Evolutionary conservation across 164 flowering plant species (phyloP).

Genomic region (Cinnamomum micranthum): DNA sequence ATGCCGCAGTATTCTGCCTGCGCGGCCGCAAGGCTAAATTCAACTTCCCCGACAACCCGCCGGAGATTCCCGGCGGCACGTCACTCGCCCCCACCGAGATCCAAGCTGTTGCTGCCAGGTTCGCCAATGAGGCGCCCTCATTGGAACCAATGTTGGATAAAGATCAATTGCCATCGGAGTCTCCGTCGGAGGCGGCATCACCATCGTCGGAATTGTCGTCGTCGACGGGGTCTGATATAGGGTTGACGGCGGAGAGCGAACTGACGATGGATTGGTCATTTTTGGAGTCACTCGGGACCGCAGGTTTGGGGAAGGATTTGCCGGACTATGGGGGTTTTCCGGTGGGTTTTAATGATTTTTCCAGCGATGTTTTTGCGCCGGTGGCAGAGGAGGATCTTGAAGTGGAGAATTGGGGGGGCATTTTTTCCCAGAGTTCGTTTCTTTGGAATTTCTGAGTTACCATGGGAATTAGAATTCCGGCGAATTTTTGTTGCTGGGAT

Average conservation of each 20-base stretch:
- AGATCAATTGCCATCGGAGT: constrained; percentile 3
- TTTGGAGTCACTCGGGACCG: constrained; percentile 16
- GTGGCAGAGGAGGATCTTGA: constrained; percentile 16
- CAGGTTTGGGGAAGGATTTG: constrained; percentile 19
- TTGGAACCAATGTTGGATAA: background rate
- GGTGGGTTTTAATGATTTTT: constrained; percentile 33
- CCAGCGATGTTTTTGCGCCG: constrained; percentile 16
- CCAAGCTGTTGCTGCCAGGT: constrained; percentile 51
- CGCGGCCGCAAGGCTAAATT: constrained; percentile 66
- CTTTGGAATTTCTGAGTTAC: constrained; percentile 49
- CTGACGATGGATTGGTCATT: constrained; percentile 22
- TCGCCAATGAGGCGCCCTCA: constrained; percentile 42
- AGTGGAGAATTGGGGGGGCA: constrained; percentile 26
- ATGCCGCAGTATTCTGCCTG: constrained; percentile 74
- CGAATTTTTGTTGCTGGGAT: constrained; percentile 19
- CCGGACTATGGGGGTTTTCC: constrained; percentile 33
- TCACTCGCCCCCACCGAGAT: constrained; percentile 48
- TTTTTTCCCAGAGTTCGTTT: constrained; percentile 24
- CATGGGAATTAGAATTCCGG: constrained; percentile 8
- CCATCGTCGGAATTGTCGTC: constrained; percentile 19
- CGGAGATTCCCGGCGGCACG: constrained; percentile 42
- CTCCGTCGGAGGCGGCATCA: constrained; percentile 14
- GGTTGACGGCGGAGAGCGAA: constrained; percentile 19
- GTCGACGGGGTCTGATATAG: constrained; percentile 19
- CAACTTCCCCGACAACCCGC: constrained; percentile 79